phyloP scores from a whole-genome alignment of 768 basidiomycete species.

The Amanita subjunquillea region DNA sequence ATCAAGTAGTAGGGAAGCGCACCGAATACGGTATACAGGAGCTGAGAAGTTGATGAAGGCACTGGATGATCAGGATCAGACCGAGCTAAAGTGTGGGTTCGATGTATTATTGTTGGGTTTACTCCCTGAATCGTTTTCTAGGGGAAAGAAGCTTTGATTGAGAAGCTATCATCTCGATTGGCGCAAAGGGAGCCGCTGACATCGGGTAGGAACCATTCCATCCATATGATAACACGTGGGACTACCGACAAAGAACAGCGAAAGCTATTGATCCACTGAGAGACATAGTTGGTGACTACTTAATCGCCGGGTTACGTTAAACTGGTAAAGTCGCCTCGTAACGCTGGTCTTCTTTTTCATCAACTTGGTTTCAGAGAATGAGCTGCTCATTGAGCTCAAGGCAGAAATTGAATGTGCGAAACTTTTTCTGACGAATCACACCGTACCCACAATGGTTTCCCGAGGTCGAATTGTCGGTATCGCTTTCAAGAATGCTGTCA shows the following conservation, averaged over 20 bases:
- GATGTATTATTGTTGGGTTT: neutral
- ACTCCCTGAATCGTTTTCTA: neutral
- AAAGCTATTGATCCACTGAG: conserved; percentile 29
- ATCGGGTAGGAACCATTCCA: conserved; percentile 34
- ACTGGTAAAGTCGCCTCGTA: conserved; percentile 25
- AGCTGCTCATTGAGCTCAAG: conserved; percentile 44
- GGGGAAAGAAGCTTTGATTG: conserved; percentile 23
- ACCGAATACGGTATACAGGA: conserved; percentile 51
- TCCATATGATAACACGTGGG: conserved; percentile 64
- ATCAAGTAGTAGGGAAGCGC: conserved; percentile 24
- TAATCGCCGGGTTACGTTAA: conserved; percentile 36
- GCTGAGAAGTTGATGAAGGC: conserved; percentile 45
- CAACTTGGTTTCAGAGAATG: conserved; percentile 28
- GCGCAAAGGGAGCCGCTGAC: conserved; percentile 45
- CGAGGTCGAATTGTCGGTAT: conserved; percentile 24
- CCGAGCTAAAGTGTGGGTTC: conserved; percentile 37
- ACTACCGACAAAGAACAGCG: conserved; percentile 62
- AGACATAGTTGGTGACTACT: conserved; percentile 26
- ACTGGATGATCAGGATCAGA: conserved; percentile 39
- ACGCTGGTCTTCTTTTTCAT: neutral
- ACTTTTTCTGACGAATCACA: conserved; percentile 30
- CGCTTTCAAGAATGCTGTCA: conserved; percentile 40
- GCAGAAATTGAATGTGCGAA: conserved; percentile 52
- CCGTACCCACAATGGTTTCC: conserved; percentile 28
- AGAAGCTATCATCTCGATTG: conserved; percentile 45